These are phyloP conservation scores for Lachancea kluyveri DNA, from an alignment of 805 yeast genomes.

Conservation along the genomic window DNA sequence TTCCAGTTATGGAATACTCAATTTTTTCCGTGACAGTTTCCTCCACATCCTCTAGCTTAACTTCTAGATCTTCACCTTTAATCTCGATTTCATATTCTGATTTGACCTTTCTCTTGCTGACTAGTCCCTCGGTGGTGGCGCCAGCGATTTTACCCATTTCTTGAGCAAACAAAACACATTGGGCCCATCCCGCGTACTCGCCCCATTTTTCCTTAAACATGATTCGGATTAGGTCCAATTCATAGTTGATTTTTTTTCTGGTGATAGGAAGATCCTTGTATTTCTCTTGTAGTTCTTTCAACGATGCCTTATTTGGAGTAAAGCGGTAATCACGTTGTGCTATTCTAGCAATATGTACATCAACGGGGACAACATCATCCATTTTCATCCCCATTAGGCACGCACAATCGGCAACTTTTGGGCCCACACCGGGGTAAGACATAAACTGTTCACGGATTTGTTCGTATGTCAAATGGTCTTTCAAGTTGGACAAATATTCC, in stretches of 20 bases:
- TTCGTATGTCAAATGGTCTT: slow-evolving; percentile 37
- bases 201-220: slow-evolving; percentile 75
- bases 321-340: slow-evolving; percentile 76
- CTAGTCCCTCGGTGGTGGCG: slow-evolving; percentile 34
- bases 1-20: slow-evolving; percentile 23
- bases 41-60: slow-evolving; percentile 6
- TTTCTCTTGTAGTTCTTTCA: slow-evolving; percentile 25
- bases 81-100: slow-evolving; percentile 4
- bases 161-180: slow-evolving; percentile 84
- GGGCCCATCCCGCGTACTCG: slow-evolving; percentile 97
- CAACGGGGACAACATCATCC: slow-evolving; percentile 87
- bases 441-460: slow-evolving; percentile 37
- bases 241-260: slow-evolving; percentile 28
- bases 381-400: slow-evolving; percentile 54
- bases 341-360: slow-evolving; percentile 89
- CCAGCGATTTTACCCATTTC: slow-evolving; percentile 77
- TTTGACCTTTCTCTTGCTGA: slow-evolving; percentile 20
- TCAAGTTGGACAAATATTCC: slow-evolving; percentile 31
- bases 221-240: slow-evolving; percentile 43
- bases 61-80: slow-evolving; percentile 4
- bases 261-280: slow-evolving; percentile 23
- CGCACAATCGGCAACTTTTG: slow-evolving; percentile 96
- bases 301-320: slow-evolving; percentile 26
- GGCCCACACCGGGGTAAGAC: slow-evolving; percentile 84
- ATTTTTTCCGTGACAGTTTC: slow-evolving; percentile 10